These are phyloP conservation scores for Asparagopsis taxiformis DNA, from an alignment of 31 red algal species.

Conservation along the genomic window DNA sequence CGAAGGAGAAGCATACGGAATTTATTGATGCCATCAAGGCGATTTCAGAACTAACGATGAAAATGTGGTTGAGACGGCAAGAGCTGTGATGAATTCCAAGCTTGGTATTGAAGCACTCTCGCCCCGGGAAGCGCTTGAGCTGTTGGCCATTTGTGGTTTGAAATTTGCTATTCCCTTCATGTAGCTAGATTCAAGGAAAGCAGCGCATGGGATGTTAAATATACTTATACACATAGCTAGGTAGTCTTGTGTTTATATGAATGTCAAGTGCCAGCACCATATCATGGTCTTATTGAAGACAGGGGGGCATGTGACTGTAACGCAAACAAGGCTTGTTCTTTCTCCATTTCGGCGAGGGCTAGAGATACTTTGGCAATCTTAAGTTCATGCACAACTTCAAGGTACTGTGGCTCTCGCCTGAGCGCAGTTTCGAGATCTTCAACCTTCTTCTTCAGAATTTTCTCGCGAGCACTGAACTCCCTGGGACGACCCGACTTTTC, in stretches of 20 bases:
- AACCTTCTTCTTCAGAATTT: constrained; percentile 32
- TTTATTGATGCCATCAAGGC: constrained; percentile 22
- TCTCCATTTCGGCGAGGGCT: constrained; percentile 71
- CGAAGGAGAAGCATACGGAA: constrained; percentile 30
- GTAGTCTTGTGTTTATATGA: too few species aligned
- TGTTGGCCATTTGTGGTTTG: constrained; percentile 39
- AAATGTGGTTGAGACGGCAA: constrained; percentile 1
- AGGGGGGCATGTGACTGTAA: too few species aligned
- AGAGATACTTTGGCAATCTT: constrained; percentile 78
- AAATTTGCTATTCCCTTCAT: constrained; percentile 53
- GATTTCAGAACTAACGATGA: constrained; percentile 28
- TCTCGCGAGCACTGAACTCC: background rate
- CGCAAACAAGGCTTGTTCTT: constrained; percentile 67
- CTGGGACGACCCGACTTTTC: background rate
- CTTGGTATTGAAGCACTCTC: constrained; percentile 21
- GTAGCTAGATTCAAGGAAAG: too few species aligned
- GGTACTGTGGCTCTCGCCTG: constrained; percentile 57
- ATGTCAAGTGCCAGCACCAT: too few species aligned
- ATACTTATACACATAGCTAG: too few species aligned
- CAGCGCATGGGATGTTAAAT: too few species aligned
- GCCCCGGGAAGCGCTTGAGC: constrained; percentile 49
- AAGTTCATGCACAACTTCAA: constrained; percentile 73
- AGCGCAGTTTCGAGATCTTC: constrained; percentile 62
- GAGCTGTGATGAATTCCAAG: constrained; percentile 21
- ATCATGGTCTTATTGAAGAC: too few species aligned